These are phyloP conservation scores for Mesembryanthemum crystallinum DNA, from an alignment of 148 eudicot species.

Conservation along the genomic window DNA sequence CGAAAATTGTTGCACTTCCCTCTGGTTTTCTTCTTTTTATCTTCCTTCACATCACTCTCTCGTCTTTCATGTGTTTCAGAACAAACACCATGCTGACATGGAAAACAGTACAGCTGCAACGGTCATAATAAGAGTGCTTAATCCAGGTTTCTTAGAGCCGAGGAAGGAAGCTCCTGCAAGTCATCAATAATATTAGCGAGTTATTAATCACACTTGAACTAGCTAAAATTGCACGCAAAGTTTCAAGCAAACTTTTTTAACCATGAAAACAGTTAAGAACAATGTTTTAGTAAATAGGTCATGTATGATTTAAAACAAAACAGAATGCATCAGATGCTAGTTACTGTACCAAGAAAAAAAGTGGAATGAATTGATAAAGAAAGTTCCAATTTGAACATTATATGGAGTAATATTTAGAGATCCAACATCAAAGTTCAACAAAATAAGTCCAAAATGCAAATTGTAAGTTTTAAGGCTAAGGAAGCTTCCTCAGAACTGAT, in stretches of 20 bases:
- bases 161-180: slow-evolving; percentile 33
- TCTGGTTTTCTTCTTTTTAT: neutral
- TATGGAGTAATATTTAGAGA: too few species aligned
- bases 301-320: neutral
- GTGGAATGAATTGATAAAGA: too few species aligned
- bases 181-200: slow-evolving; percentile 6
- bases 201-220: slow-evolving; percentile 8
- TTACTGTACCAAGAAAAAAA: too few species aligned
- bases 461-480: too few species aligned
- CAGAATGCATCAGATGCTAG: too few species aligned
- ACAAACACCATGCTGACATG: slow-evolving; percentile 16
- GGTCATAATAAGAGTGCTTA: slow-evolving; percentile 29
- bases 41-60: neutral
- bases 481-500: too few species aligned
- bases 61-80: neutral
- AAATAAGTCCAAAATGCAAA: too few species aligned
- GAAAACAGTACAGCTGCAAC: slow-evolving; percentile 23
- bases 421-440: too few species aligned
- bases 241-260: too few species aligned
- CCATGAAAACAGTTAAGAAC: too few species aligned
- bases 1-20: neutral
- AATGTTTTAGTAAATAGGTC: too few species aligned
- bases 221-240: neutral
- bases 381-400: too few species aligned
- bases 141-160: slow-evolving; percentile 20